Conservation (phyloP, 768 basidiomycete species). For the Leccinum uliginosum region DNA sequence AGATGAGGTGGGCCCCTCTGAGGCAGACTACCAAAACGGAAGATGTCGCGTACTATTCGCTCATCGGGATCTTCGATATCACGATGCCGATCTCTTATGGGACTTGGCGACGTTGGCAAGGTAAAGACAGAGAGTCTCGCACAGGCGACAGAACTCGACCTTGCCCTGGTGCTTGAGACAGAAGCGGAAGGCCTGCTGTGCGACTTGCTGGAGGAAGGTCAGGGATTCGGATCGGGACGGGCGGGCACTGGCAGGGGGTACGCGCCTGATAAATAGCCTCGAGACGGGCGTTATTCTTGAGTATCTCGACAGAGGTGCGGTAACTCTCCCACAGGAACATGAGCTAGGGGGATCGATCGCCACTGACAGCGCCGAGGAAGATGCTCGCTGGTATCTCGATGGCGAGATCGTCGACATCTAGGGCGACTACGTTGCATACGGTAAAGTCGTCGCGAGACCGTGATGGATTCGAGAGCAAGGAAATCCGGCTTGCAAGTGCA, state of each 20-base stretch:
- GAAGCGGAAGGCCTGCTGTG: slow-evolving; percentile 96
- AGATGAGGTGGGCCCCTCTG: slow-evolving; percentile 13
- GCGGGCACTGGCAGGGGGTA: slow-evolving; percentile 60
- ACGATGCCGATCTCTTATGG: slow-evolving; percentile 15
- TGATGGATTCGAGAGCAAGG: too few species aligned
- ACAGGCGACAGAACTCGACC: slow-evolving; percentile 95
- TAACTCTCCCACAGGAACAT: background rate
- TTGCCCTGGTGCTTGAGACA: slow-evolving; percentile 91
- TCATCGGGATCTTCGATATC: slow-evolving; percentile 14
- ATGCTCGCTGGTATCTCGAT: slow-evolving; percentile 33
- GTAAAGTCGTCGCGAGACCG: too few species aligned
- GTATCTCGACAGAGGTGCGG: slow-evolving; percentile 50
- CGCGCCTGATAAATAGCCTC: slow-evolving; percentile 49
- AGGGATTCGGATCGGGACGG: slow-evolving; percentile 48
- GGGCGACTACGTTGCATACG: background rate
- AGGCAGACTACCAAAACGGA: slow-evolving; percentile 9
- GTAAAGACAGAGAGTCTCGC: slow-evolving; percentile 94
- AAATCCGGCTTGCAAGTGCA: too few species aligned
- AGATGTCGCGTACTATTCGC: slow-evolving; percentile 8
- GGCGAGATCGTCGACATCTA: slow-evolving; percentile 90
- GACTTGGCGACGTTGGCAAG: slow-evolving; percentile 90
- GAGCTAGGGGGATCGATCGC: background rate
- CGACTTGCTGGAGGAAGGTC: slow-evolving; percentile 86
- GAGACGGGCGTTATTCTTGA: slow-evolving; percentile 64
- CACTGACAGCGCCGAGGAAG: background rate